Evolutionary conservation across 2,329 filamentous ascomycete species (phyloP).

Genomic region (Stagonosporopsis rhizophila): DNA sequence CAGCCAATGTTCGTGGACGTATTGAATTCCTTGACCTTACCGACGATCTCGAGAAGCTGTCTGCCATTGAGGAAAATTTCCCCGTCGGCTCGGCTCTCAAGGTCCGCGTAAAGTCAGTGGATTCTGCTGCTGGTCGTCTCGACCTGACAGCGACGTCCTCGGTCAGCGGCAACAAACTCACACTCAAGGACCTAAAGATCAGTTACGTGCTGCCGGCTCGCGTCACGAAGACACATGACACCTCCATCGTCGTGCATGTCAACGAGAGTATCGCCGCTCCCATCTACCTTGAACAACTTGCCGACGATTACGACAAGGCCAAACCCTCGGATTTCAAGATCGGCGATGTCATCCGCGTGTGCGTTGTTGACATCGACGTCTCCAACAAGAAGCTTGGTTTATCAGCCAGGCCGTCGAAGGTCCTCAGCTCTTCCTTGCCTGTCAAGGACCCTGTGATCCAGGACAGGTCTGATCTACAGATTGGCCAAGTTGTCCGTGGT

Average conservation of each 20-base stretch:
- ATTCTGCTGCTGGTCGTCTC: constrained; percentile 75
- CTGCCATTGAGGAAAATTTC: constrained; percentile 79
- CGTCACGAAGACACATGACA: constrained; percentile 85
- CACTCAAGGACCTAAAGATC: constrained; percentile 74
- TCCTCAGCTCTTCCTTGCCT: constrained; percentile 82
- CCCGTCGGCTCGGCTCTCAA: constrained; percentile 88
- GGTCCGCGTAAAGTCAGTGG: constrained; percentile 77
- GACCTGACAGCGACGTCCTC: constrained; percentile 82
- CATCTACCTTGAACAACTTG: constrained; percentile 81
- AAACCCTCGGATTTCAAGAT: constrained; percentile 78
- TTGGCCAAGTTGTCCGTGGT: constrained; percentile 83
- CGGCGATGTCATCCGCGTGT: constrained; percentile 88
- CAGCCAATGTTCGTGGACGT: constrained; percentile 84
- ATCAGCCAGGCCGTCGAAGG: constrained; percentile 84
- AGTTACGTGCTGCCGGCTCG: constrained; percentile 84
- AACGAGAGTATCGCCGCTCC: constrained; percentile 80
- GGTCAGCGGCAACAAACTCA: constrained; percentile 63
- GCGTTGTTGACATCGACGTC: constrained; percentile 78
- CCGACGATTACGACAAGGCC: constrained; percentile 84
- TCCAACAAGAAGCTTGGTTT: constrained; percentile 85
- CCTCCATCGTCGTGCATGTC: constrained; percentile 83
- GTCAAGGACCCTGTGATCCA: constrained; percentile 83
- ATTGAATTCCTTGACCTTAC: constrained; percentile 84
- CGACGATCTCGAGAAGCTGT: constrained; percentile 81
- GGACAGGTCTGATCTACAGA: constrained; percentile 71